phyloP scores from a whole-genome alignment of 495 filamentous ascomycete species.

The Daldinia concentrica region DNA sequence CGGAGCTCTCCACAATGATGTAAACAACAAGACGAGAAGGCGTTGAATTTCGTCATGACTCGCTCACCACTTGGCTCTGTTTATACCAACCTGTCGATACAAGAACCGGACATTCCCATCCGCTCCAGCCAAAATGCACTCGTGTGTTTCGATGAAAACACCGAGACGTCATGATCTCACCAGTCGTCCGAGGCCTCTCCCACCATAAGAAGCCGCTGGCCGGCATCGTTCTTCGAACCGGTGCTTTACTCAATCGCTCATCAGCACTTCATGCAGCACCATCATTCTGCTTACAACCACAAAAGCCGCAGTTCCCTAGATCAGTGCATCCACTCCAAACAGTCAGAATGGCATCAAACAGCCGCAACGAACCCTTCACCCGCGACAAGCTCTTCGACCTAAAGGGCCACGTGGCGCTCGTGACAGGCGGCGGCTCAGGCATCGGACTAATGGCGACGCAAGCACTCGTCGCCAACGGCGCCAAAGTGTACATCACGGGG shows the following conservation, averaged over 20 bases:
- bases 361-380: conserved; percentile 56
- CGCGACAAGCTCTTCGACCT: conserved; percentile 67
- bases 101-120: conserved; percentile 11
- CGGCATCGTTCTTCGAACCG: conserved; percentile 2
- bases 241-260: conserved; percentile 11
- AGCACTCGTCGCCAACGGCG: conserved; percentile 79
- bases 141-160: conserved; percentile 21
- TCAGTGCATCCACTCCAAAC: conserved; percentile 19
- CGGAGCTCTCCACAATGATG: conserved; percentile 29
- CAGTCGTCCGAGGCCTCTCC: conserved; percentile 17
- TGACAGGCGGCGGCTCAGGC: conserved; percentile 69
- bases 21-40: conserved; percentile 9
- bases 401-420: conserved; percentile 68
- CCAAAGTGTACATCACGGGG: conserved; percentile 87
- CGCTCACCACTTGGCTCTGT: neutral
- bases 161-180: conserved; percentile 43
- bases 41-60: conserved; percentile 32
- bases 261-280: neutral
- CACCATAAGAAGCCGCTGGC: conserved; percentile 27
- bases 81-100: conserved; percentile 4
- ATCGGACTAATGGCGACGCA: conserved; percentile 84
- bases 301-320: neutral
- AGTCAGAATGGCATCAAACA: conserved; percentile 58
- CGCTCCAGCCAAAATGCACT: conserved; percentile 5
- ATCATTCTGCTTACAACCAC: neutral